These are phyloP conservation scores for Erodium trifolium DNA, from an alignment of 441 rosid genomes.

Conservation along the genomic window DNA sequence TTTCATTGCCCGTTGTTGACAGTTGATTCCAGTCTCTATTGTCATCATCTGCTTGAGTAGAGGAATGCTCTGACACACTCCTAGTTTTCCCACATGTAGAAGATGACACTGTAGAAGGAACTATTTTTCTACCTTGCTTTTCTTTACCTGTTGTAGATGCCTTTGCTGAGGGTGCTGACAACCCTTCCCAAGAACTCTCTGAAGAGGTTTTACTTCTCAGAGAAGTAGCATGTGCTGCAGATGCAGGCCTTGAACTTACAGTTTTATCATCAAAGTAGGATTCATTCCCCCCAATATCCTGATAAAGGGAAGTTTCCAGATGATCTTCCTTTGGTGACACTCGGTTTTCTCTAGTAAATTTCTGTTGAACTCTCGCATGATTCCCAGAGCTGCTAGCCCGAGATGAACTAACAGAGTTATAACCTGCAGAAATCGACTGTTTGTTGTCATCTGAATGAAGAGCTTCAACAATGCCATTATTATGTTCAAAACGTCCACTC, in stretches of 20 bases:
- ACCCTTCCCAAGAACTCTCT: slow-evolving; percentile 85
- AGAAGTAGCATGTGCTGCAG: slow-evolving; percentile 50
- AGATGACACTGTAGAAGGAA: slow-evolving; percentile 36
- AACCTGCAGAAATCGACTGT: slow-evolving; percentile 44
- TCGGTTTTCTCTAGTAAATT: slow-evolving; percentile 30
- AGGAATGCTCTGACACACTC: slow-evolving; percentile 51
- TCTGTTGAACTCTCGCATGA: slow-evolving; percentile 37
- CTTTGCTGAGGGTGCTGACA: slow-evolving; percentile 39
- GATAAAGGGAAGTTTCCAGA: slow-evolving; percentile 31
- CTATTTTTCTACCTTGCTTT: slow-evolving; percentile 52
- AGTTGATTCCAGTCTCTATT: slow-evolving; percentile 48
- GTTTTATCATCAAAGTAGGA: slow-evolving; percentile 50
- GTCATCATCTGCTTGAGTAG: slow-evolving; percentile 57
- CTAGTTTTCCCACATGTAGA: slow-evolving; percentile 48
- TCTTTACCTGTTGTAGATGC: slow-evolving; percentile 51
- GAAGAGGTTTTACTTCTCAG: slow-evolving; percentile 74
- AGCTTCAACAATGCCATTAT: slow-evolving; percentile 50
- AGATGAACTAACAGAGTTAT: slow-evolving; percentile 40
- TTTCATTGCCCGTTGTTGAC: slow-evolving; percentile 33
- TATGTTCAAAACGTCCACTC: slow-evolving; percentile 42
- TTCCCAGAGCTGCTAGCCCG: slow-evolving; percentile 35
- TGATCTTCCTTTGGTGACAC: slow-evolving; percentile 32
- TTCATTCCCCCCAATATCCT: slow-evolving; percentile 48
- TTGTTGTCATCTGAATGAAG: slow-evolving; percentile 47
- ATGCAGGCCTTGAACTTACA: slow-evolving; percentile 42